These are phyloP conservation scores for Nemania sp. DNA, from an alignment of 2,329 filamentous ascomycete genomes.

Conservation along the genomic window DNA sequence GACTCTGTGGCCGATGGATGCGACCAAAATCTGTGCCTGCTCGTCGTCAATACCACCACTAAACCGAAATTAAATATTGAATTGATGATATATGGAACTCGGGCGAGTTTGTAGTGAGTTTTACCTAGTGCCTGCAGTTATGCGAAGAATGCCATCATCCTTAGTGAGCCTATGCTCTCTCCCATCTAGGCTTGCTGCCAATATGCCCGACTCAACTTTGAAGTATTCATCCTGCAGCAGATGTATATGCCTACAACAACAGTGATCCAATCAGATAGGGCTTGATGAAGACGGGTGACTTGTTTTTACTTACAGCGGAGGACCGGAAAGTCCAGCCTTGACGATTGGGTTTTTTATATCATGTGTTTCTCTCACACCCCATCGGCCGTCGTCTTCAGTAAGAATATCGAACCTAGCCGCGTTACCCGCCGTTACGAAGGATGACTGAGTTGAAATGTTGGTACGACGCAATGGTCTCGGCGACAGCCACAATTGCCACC, in stretches of 20 bases:
- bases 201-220: slow-evolving; percentile 38
- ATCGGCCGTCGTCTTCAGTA: slow-evolving; percentile 17
- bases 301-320: slow-evolving; percentile 34
- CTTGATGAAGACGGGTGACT: not conserved
- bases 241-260: slow-evolving; percentile 39
- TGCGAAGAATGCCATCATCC: slow-evolving; percentile 32
- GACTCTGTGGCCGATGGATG: slow-evolving; percentile 32
- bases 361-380: slow-evolving; percentile 38
- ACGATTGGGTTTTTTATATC: slow-evolving; percentile 36
- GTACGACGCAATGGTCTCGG: slow-evolving; percentile 33
- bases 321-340: slow-evolving; percentile 35
- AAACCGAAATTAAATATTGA: not conserved
- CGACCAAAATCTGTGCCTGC: slow-evolving; percentile 41
- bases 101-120: no score
- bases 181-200: slow-evolving; percentile 32
- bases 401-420: slow-evolving; percentile 32
- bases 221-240: slow-evolving; percentile 39
- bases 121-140: slow-evolving; percentile 35
- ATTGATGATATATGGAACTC: no score
- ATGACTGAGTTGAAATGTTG: slow-evolving; percentile 9
- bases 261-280: not conserved
- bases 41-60: no score
- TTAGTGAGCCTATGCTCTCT: slow-evolving; percentile 29
- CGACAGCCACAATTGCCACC: slow-evolving; percentile 41
- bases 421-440: slow-evolving; percentile 18